phyloP scores from a whole-genome alignment of 768 basidiomycete species.

The Trametes cingulata region DNA sequence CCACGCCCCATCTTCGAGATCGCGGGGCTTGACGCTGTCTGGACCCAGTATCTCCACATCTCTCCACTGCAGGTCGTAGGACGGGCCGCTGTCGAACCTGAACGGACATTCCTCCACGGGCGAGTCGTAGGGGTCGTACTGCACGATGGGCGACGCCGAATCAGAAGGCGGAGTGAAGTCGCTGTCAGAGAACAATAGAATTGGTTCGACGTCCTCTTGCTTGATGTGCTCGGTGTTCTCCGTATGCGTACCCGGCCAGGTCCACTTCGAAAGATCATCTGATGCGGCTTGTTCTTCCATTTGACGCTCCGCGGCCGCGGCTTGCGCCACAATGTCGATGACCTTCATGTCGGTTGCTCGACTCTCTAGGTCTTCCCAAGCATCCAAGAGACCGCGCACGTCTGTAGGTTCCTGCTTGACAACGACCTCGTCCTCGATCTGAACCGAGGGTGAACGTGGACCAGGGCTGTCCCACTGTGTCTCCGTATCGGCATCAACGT shows the following conservation, averaged over 20 bases:
- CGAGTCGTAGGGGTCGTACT: slow-evolving; percentile 13
- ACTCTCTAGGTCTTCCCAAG: slow-evolving; percentile 66
- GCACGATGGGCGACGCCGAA: not conserved
- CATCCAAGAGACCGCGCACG: slow-evolving; percentile 63
- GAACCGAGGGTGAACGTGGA: slow-evolving; percentile 62
- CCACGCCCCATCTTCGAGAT: slow-evolving; percentile 43
- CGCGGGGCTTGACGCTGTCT: slow-evolving; percentile 43
- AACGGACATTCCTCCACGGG: slow-evolving; percentile 13
- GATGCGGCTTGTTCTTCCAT: slow-evolving; percentile 20
- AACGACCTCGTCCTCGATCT: slow-evolving; percentile 36
- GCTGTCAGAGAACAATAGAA: slow-evolving; percentile 19
- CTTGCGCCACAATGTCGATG: slow-evolving; percentile 44
- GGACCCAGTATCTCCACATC: slow-evolving; percentile 49
- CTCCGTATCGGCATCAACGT: slow-evolving; percentile 55
- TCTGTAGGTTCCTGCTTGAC: slow-evolving; percentile 65
- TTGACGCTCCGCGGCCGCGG: slow-evolving; percentile 33
- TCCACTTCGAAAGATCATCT: slow-evolving; percentile 14
- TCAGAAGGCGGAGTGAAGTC: slow-evolving; percentile 18
- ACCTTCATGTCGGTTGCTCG: slow-evolving; percentile 39
- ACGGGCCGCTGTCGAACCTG: not conserved
- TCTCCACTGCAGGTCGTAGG: slow-evolving; percentile 38
- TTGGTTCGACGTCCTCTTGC: slow-evolving; percentile 31
- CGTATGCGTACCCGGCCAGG: slow-evolving; percentile 37
- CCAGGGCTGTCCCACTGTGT: slow-evolving; percentile 63
- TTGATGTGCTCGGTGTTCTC: slow-evolving; percentile 27